Conservation (phyloP, 176 grass and related monocot genomes). For the Rhipidocladum racemiflorum region DNA sequence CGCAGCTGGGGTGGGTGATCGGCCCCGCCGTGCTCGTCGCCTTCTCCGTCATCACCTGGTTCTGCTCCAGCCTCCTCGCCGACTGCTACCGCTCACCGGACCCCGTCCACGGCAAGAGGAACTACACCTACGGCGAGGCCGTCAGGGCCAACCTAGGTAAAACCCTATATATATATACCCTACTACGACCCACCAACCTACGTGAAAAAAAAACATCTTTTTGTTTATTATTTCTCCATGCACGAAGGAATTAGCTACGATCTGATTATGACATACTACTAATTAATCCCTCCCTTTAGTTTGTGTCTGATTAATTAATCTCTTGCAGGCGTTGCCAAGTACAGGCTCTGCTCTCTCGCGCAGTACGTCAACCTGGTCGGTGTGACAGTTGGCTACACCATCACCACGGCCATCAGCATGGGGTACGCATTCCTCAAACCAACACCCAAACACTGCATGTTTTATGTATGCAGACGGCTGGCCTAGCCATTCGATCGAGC, state of each 20-base stretch:
- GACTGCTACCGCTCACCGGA: constrained; percentile 80
- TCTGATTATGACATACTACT: background rate
- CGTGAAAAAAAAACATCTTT: background rate
- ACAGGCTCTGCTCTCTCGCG: constrained; percentile 64
- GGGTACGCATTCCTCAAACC: constrained; percentile 45
- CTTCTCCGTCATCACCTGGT: constrained; percentile 93
- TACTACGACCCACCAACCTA: background rate
- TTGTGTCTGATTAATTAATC: too few species aligned
- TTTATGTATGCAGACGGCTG: background rate
- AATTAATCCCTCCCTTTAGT: too few species aligned
- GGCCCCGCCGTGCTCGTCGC: constrained; percentile 56
- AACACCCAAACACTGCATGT: background rate
- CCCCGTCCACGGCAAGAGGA: constrained; percentile 70
- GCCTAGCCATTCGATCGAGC: background rate
- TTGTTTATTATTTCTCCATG: background rate
- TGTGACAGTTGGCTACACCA: constrained; percentile 83
- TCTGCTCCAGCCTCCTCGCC: constrained; percentile 76
- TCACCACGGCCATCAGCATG: constrained; percentile 97
- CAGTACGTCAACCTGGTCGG: constrained; percentile 90
- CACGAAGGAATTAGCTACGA: background rate
- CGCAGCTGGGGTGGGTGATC: constrained; percentile 88
- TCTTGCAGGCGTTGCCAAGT: constrained; percentile 52
- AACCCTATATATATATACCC: background rate
- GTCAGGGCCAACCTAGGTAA: constrained; percentile 71
- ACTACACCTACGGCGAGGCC: constrained; percentile 76